Base-by-base conservation (phyloP, 768 basidiomycete species). In the Trametes cingulata region DNA sequence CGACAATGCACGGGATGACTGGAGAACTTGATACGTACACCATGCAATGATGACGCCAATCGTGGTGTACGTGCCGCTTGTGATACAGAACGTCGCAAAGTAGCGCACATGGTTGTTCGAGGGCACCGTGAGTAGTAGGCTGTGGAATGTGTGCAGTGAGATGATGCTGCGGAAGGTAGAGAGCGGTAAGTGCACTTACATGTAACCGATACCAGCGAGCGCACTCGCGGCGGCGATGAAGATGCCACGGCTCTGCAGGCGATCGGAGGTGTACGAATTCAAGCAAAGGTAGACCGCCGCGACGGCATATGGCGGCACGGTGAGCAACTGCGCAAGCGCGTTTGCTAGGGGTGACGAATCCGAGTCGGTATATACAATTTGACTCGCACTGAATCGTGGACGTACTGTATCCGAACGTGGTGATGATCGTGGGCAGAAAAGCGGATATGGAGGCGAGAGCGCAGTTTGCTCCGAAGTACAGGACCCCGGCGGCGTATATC, bases 371-470 rank as follows among this genome's bases (percentile, higher is more conserved):
- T 35, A 45, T 37, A 36, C 24, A 73, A 85, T 42, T 51, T 14
- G 15, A 87, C 86, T 80, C 58, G 78, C 82, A 29, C 84, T 85
- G 57, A 88, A 82, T 0, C 84, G 86, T 41, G 73, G 75, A 75
- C 88, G 47, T 56, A 90, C 90, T 82, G 64, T 80, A 85, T 35
- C 88, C 88, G 56, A 92, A 85, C 0, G 86, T 89, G 42, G 77
- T 78, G 43, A 93, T 83, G 66, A 93, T 90, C 2, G 90, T 93
- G 2, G 92, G 92, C 54, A 94, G 74, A 75, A 94, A 94, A 0
- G 90, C 90, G 22, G 87, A 86, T 36, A 88, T 88, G 9, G 90
- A 88, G n/a, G 88, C 85, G 15, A 92, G 75, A 20, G 89, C 87
- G 51, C 82, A 83, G 67, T 91, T 91, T 50, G 90, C 74, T 29